These are phyloP conservation scores for Pavlovales sp. DNA, from an alignment of 208 protist genomes.

Conservation along the genomic window DNA sequence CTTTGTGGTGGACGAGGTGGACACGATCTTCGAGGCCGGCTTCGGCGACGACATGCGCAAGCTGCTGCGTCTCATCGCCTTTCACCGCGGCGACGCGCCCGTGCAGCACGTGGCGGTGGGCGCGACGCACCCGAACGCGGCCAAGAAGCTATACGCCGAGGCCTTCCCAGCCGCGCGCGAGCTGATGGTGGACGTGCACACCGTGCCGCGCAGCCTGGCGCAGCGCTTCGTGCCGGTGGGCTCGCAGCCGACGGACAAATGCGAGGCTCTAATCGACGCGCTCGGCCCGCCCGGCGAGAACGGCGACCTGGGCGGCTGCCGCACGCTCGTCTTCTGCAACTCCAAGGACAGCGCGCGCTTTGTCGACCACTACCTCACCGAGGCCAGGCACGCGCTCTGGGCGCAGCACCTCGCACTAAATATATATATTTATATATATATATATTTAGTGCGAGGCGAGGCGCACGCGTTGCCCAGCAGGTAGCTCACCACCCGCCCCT, in stretches of 20 bases:
- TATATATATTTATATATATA: too few species aligned
- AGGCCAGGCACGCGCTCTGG: too few species aligned
- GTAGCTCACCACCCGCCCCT: too few species aligned
- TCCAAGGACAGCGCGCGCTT: constrained; percentile 12
- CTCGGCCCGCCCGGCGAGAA: constrained; percentile 6
- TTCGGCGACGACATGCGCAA: constrained; percentile 20
- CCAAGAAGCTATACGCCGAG: neutral
- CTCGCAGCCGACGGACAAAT: neutral
- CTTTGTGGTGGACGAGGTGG: constrained; percentile 30
- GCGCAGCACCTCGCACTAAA: too few species aligned
- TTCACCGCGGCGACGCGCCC: neutral
- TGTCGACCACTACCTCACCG: constrained; percentile 17
- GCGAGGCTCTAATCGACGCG: neutral
- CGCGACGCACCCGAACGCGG: constrained; percentile 14
- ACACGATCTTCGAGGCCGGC: constrained; percentile 37
- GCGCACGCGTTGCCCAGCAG: too few species aligned
- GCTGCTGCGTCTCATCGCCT: neutral
- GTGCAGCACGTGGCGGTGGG: constrained; percentile 37
- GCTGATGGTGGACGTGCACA: constrained; percentile 22
- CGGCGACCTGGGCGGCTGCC: neutral
- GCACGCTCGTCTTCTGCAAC: constrained; percentile 38
- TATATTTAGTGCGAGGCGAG: too few species aligned
- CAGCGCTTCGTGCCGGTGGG: neutral
- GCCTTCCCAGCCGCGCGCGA: neutral
- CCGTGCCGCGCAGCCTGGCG: neutral